Conservation (phyloP, 768 basidiomycete species). For the Russula sp. region DNA sequence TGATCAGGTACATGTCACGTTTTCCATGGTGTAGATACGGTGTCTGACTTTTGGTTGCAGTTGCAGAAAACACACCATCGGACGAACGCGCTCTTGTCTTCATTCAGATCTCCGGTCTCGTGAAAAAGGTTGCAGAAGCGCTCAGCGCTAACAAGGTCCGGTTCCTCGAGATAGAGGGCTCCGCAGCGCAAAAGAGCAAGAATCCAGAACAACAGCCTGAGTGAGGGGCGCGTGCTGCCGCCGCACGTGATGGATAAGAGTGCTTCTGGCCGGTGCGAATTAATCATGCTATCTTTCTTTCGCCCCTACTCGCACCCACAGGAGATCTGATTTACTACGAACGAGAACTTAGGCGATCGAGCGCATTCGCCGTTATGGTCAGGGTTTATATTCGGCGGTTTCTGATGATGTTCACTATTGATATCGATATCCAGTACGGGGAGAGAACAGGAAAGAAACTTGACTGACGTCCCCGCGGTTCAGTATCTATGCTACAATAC, state of each 20-base stretch:
- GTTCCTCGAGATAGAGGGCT: constrained; percentile 78
- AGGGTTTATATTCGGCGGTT: constrained; percentile 82
- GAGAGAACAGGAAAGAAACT: constrained; percentile 35
- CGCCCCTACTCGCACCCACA: constrained; percentile 80
- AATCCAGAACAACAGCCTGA: constrained; percentile 64
- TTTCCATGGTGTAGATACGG: background rate
- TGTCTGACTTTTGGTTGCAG: constrained; percentile 33
- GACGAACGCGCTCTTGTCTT: constrained; percentile 85
- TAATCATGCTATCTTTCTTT: constrained; percentile 93
- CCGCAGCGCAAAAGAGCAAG: constrained; percentile 70
- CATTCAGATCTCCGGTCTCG: constrained; percentile 93
- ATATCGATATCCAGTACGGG: constrained; percentile 67
- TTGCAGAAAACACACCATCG: constrained; percentile 57
- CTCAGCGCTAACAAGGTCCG: constrained; percentile 63
- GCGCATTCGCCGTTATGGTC: constrained; percentile 77
- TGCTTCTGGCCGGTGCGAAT: constrained; percentile 77
- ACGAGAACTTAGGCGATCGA: constrained; percentile 78
- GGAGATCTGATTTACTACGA: constrained; percentile 69
- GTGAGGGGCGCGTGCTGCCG: constrained; percentile 72
- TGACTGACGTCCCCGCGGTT: background rate
- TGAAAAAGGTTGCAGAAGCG: constrained; percentile 85
- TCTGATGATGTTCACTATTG: constrained; percentile 82
- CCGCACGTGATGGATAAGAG: constrained; percentile 93
- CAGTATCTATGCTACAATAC: background rate
- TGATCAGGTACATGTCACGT: constrained; percentile 59